Evolutionary conservation across 257 asterid species (phyloP), one percentile per base, ranked within the genome.

Genomic region (Gentiana dahurica): DNA sequence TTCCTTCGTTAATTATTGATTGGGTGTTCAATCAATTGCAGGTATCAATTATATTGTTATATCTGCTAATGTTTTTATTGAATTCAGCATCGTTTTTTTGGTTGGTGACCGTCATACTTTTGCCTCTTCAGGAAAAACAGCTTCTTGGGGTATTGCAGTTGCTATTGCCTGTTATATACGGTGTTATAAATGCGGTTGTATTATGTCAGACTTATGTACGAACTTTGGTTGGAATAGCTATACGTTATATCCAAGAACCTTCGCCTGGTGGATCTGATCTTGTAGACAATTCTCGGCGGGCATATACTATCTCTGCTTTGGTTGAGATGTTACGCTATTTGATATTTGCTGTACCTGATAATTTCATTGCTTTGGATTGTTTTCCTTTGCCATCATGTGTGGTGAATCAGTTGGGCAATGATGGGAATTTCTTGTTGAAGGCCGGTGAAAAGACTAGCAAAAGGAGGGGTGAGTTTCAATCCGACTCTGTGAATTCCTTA

Each of bases 241-340:
- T 80, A 66, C 87, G 86, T 44, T 89, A 83, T 65, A 84, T 89
- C 69, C 85, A 69, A 67, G 99, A 89, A 73, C 94, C 95, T 72
- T 83, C 95, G 67, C 97, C 99, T 63, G 97, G 97, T 64, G 95
- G 99, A 64, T 84, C 97, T 63, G 95, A 93, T 77, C 99, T 86
- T 58, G 95, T 89, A 50, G 87, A 86, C 58, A 88, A 89, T 78
- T 93, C 99, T 43, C 81, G 96, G 53, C 82, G 84, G 72, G 97
- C 99, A 33, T 93, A 93, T 67, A 85, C 95, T 6, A 81, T 70
- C 49, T 78, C 96, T 54, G 97, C 99, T 77, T 94, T 93, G 73
- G 86, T 80, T 69, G 99, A 93, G 86, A 86, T 89, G 97, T 87
- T 93, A 71, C 95, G 95, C 49, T 93, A 88, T 75, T 73, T 93